Evolutionary conservation across 192 early-diverging fungal species (phyloP), one percentile per base, ranked within the genome.

Genomic region (Glomus cerebriforme): DNA sequence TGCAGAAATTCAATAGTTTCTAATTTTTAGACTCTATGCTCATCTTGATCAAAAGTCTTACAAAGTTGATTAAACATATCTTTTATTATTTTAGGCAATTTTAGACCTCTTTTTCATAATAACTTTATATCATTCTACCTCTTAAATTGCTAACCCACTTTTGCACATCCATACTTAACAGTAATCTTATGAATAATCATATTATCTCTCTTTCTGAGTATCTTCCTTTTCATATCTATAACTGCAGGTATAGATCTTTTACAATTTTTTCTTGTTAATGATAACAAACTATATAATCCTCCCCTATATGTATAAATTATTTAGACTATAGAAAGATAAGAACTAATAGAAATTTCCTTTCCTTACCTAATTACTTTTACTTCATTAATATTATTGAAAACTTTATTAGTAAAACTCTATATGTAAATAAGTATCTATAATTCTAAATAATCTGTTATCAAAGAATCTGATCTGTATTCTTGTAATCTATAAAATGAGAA

Each of bases 31-130:
- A 29, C 37, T 63, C 73, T 80, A 29, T 45, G 0, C 45, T 80
- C 71, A 72, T 80, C 79, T 72, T 68, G 43, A 1, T 78, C 77
- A 49, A 79, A 32, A 68, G 22, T 37, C 26, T 0, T 19, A 29
- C 59, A 62, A 32, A 81, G 67, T 24, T 81, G 19, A 63, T 78
- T 37, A 29, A 81, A 62, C 64, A 81, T 78, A 32, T 81, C 75
- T n/a, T 81, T 81, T 39, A 81, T 45, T 68, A 81, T 72, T 32
- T 81, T 81, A 13, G 80, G 75, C 17, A 43, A 59, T 58, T 81
- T 81, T 22, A 63, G 9, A 15, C 68, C 80, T 27, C 59, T 67
- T 63, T 78, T 68, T 5, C 12, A 1, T 60, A 81, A 58, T 13
- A 24, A 66, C 27, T 68, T 69, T 74, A 62, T 80, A 26, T 73